Evolutionary conservation across 2,329 filamentous ascomycete genomes (phyloP).

Genomic region (Arthrobotrys pseudoclavata): DNA sequence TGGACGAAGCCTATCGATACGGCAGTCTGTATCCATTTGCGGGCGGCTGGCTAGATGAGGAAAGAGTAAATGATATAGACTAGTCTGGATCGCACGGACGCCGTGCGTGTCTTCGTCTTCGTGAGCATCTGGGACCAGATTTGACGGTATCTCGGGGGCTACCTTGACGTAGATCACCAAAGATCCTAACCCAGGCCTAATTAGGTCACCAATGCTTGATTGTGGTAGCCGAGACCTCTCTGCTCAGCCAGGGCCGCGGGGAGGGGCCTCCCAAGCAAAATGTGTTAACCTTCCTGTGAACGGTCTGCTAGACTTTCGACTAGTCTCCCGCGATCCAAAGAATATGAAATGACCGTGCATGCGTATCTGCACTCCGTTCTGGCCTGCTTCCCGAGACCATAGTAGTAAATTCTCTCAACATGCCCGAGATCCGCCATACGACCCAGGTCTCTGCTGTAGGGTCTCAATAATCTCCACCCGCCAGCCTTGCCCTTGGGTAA

Average conservation of each 20-base stretch:
- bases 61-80: not conserved
- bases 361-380: not conserved
- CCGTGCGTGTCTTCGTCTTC: not conserved
- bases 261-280: not conserved
- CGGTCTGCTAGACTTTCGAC: not conserved
- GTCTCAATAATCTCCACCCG: conserved; percentile 5
- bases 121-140: not conserved
- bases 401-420: not conserved
- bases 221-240: not conserved
- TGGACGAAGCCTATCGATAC: conserved; percentile 20
- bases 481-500: not conserved
- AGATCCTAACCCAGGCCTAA: not conserved
- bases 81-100: not conserved
- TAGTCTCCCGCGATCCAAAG: not conserved
- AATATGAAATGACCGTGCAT: not conserved
- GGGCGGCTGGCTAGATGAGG: conserved; percentile 9
- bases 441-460: not conserved
- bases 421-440: not conserved
- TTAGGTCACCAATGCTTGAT: not conserved
- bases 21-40: not conserved
- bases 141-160: not conserved
- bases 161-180: not conserved
- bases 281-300: not conserved
- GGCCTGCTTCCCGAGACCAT: not conserved
- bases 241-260: not conserved